phyloP scores from a whole-genome alignment of 805 yeast genomes.

The Candida oleophila region DNA sequence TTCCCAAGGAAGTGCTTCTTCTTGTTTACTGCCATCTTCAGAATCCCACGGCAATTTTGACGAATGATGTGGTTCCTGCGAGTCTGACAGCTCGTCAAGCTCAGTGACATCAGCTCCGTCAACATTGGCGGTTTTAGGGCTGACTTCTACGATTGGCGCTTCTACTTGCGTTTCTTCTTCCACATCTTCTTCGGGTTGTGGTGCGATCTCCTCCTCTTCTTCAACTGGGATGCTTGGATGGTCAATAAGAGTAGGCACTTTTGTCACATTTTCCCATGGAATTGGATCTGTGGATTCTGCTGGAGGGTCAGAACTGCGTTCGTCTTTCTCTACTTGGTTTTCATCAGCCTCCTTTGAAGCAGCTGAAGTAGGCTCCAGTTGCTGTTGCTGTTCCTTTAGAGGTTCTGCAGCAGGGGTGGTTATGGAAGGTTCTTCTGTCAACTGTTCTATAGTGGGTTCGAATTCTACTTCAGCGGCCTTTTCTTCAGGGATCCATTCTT shows the following conservation, averaged over 20 bases:
- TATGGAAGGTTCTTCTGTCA: slow-evolving; percentile 3
- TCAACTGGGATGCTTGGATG: slow-evolving; percentile 3
- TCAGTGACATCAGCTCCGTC: too few species aligned
- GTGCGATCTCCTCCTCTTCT: background rate
- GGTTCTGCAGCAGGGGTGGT: too few species aligned
- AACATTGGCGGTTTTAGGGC: too few species aligned
- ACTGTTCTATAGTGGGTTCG: slow-evolving; percentile 11
- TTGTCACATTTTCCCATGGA: slow-evolving; percentile 10
- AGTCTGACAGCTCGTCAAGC: too few species aligned
- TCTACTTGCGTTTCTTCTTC: background rate
- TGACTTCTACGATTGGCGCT: too few species aligned
- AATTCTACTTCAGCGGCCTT: slow-evolving; percentile 1
- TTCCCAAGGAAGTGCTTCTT: slow-evolving; percentile 16
- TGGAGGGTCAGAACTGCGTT: background rate
- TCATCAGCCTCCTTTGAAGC: too few species aligned
- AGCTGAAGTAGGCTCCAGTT: too few species aligned
- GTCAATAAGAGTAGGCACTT: background rate
- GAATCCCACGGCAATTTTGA: background rate
- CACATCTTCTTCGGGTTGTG: background rate
- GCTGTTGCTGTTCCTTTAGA: background rate
- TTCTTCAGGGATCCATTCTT: slow-evolving; percentile 14
- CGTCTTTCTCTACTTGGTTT: background rate
- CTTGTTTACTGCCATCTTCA: slow-evolving; percentile 3
- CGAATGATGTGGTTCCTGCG: too few species aligned
- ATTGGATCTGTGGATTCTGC: background rate